Percentiles rank a stretch among this genome's conserved stretches.
Conservation (phyloP, 805 yeast species). For the Myxozyma vanderwaltii region DNA sequence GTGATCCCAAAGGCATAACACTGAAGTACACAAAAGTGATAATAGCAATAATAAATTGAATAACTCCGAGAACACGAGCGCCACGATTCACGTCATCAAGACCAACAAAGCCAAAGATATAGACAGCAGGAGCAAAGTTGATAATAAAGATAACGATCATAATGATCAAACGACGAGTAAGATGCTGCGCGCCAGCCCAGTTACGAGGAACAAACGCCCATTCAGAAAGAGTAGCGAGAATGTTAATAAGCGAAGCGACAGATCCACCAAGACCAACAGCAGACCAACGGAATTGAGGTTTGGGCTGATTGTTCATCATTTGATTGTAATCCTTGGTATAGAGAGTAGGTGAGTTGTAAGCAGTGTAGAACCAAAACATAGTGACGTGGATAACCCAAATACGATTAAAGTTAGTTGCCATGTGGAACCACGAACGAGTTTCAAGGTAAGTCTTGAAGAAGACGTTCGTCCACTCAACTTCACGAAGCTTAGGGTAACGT, state of each 20-base stretch:
- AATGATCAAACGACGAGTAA: conserved; percentile 82
- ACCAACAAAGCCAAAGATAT: conserved; percentile 80
- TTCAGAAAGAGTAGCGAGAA: conserved; percentile 85
- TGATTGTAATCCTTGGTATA: conserved; percentile 88
- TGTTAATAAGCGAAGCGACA: conserved; percentile 77
- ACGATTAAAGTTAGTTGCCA: conserved; percentile 94
- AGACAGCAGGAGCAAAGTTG: conserved; percentile 84
- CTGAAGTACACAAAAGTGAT: conserved; percentile 84
- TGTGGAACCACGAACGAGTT: conserved; percentile 95
- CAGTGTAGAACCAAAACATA: conserved; percentile 90
- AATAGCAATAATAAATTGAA: conserved; percentile 85
- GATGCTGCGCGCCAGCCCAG: conserved; percentile 99
- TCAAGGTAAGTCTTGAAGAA: conserved; percentile 96
- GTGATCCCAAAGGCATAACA: conserved; percentile 94
- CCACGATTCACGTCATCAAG: conserved; percentile 64
- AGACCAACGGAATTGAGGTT: conserved; percentile 90
- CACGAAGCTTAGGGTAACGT: conserved; percentile 86
- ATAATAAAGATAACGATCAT: conserved; percentile 62
- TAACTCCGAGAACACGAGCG: conserved; percentile 77
- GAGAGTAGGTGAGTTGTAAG: conserved; percentile 87
- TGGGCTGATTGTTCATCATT: conserved; percentile 80
- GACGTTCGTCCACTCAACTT: conserved; percentile 86
- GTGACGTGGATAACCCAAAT: conserved; percentile 94
- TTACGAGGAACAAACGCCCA: conserved; percentile 96
- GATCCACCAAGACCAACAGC: conserved; percentile 90